phyloP scores from a whole-genome alignment of 139 green algal species.

The Volvox africanus region DNA sequence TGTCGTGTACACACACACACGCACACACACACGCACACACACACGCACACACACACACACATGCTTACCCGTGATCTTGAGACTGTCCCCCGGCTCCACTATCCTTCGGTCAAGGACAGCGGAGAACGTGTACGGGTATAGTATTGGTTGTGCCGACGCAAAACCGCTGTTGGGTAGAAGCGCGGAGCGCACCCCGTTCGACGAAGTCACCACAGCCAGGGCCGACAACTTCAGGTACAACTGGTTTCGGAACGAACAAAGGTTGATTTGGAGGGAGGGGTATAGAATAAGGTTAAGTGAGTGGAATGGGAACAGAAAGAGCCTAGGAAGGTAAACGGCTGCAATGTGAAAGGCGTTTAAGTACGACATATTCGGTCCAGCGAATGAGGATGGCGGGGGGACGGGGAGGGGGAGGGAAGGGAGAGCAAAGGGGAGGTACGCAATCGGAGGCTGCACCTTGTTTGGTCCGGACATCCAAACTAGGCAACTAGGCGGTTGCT shows the following conservation, averaged over 20 bases:
- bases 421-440: too few relatives aligned
- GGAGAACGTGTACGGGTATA: background rate
- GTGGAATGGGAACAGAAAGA: background rate
- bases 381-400: too few relatives aligned
- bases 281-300: background rate
- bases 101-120: constrained; percentile 62
- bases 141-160: background rate
- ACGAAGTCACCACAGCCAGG: background rate
- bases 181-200: background rate
- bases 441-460: too few relatives aligned
- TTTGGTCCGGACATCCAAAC: too few relatives aligned
- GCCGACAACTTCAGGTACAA: background rate
- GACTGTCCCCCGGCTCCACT: constrained; percentile 57
- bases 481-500: too few relatives aligned
- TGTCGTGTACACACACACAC: background rate
- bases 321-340: background rate
- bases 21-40: background rate
- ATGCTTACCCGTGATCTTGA: constrained; percentile 50
- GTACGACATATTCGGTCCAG: too few relatives aligned
- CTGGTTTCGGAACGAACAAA: background rate
- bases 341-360: background rate
- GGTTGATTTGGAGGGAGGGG: background rate
- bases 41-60: background rate
- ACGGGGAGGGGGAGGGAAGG: too few relatives aligned
- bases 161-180: background rate